Percentiles rank a stretch among this genome's conserved stretches.
Evolutionary conservation across 306 rosid species (phyloP).

Genomic region (Lathyrus sativus): DNA sequence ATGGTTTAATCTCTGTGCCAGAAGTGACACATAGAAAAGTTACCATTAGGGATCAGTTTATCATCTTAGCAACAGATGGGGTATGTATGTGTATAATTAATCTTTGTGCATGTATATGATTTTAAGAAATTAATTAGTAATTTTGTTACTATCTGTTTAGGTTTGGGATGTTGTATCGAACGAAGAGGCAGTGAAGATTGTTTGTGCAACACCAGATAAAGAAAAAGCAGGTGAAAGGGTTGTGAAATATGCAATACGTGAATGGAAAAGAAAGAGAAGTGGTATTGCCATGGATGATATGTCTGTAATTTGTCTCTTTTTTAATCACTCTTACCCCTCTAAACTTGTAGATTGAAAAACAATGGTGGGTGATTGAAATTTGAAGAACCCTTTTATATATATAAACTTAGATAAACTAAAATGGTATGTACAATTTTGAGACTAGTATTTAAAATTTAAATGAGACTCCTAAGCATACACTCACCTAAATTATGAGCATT

Average conservation of each 20-base stretch:
- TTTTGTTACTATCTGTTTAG: slow-evolving; percentile 34
- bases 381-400: neutral
- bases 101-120: too few relatives aligned
- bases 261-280: slow-evolving; percentile 72
- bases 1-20: slow-evolving; percentile 71
- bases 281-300: slow-evolving; percentile 76
- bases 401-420: neutral
- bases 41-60: slow-evolving; percentile 56
- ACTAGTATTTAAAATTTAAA: neutral
- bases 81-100: slow-evolving; percentile 41
- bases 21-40: slow-evolving; percentile 58
- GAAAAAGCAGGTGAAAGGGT: slow-evolving; percentile 63
- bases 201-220: slow-evolving; percentile 46
- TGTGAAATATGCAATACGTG: slow-evolving; percentile 57
- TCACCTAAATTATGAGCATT: neutral
- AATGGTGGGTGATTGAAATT: neutral
- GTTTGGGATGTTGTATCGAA: slow-evolving; percentile 82
- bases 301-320: slow-evolving; percentile 74
- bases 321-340: slow-evolving; percentile 38
- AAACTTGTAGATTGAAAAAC: slow-evolving; percentile 6
- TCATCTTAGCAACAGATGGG: slow-evolving; percentile 83
- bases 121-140: neutral
- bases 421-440: neutral
- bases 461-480: neutral
- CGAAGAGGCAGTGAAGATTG: slow-evolving; percentile 68